Conservation (phyloP, 805 yeast species). For the Ogataea glucozyma region DNA sequence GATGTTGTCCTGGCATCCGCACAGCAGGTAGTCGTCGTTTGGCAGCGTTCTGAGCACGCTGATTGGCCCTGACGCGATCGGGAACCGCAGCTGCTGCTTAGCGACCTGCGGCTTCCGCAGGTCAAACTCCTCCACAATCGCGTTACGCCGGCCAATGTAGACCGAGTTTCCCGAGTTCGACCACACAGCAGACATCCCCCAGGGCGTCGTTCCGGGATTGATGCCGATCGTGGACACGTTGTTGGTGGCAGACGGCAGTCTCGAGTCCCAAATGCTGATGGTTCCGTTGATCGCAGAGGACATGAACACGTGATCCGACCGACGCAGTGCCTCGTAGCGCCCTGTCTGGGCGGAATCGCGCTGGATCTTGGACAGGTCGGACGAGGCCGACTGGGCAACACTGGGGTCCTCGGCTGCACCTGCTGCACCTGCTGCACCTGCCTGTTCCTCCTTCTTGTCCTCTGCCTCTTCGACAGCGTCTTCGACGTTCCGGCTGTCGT, state of each 20-base stretch:
- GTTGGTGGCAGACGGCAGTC: slow-evolving; percentile 37
- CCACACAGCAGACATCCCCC: slow-evolving; percentile 93
- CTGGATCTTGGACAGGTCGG: slow-evolving; percentile 39
- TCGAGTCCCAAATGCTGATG: slow-evolving; percentile 77
- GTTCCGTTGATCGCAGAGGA: slow-evolving; percentile 84
- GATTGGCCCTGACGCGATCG: slow-evolving; percentile 88
- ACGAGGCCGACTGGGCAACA: slow-evolving; percentile 8
- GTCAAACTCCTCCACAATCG: slow-evolving; percentile 76
- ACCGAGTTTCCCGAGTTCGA: slow-evolving; percentile 76
- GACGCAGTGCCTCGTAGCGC: slow-evolving; percentile 24
- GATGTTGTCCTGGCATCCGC: slow-evolving; percentile 90
- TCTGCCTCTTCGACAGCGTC: too few species aligned
- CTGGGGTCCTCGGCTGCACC: too few species aligned
- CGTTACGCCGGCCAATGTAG: slow-evolving; percentile 87
- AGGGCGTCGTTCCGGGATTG: slow-evolving; percentile 78
- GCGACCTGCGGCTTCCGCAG: slow-evolving; percentile 58
- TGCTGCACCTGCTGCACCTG: too few species aligned
- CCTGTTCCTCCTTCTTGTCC: too few species aligned
- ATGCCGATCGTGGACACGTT: slow-evolving; percentile 38
- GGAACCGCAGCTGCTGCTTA: slow-evolving; percentile 65
- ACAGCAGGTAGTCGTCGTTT: slow-evolving; percentile 72
- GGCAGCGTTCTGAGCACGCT: slow-evolving; percentile 79
- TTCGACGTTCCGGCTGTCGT: slow-evolving; percentile 15
- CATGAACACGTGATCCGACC: slow-evolving; percentile 57
- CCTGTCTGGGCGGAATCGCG: slow-evolving; percentile 41